Percentiles rank a stretch among this genome's conserved stretches.
Evolutionary conservation across 2,329 filamentous ascomycete genomes (phyloP).

Genomic region (Acrodontium crateriforme): DNA sequence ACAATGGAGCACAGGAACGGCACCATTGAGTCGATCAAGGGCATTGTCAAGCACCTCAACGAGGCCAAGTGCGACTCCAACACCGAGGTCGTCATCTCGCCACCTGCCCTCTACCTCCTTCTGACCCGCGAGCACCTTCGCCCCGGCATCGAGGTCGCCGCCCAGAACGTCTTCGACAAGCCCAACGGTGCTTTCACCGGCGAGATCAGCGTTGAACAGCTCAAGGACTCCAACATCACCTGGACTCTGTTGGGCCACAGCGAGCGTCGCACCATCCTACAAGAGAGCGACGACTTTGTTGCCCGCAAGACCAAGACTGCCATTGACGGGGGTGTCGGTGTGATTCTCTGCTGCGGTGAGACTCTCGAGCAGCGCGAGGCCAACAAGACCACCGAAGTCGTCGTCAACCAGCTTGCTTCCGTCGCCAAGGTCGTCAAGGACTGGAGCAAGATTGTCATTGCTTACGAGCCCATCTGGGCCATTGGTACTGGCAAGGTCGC

Average conservation of each 20-base stretch:
- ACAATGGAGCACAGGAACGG: conserved; percentile 61
- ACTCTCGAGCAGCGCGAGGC: conserved; percentile 83
- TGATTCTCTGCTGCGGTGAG: conserved; percentile 97
- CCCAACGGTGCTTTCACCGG: conserved; percentile 94
- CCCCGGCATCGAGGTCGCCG: conserved; percentile 66
- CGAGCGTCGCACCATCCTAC: conserved; percentile 80
- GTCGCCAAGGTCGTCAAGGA: conserved; percentile 66
- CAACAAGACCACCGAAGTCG: conserved; percentile 70
- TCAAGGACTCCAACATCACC: conserved; percentile 74
- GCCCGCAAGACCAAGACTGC: conserved; percentile 91
- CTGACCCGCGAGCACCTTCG: conserved; percentile 68
- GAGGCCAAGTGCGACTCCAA: conserved; percentile 65
- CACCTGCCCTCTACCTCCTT: conserved; percentile 80
- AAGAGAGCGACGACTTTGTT: conserved; percentile 71
- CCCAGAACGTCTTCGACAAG: conserved; percentile 86
- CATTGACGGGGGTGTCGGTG: conserved; percentile 69
- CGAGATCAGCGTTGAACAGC: conserved; percentile 84
- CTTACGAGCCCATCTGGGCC: conserved; percentile 97
- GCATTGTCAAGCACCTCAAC: conserved; percentile 84
- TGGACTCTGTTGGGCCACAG: conserved; percentile 93
- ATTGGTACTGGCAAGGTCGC: conserved; percentile 89
- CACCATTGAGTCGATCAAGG: conserved; percentile 71
- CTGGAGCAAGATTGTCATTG: conserved; percentile 90
- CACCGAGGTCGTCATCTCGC: conserved; percentile 85
- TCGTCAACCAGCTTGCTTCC: conserved; percentile 72